Conservation (phyloP, 129 eudicot genomes). For the Heracleum sosnowskyi region DNA sequence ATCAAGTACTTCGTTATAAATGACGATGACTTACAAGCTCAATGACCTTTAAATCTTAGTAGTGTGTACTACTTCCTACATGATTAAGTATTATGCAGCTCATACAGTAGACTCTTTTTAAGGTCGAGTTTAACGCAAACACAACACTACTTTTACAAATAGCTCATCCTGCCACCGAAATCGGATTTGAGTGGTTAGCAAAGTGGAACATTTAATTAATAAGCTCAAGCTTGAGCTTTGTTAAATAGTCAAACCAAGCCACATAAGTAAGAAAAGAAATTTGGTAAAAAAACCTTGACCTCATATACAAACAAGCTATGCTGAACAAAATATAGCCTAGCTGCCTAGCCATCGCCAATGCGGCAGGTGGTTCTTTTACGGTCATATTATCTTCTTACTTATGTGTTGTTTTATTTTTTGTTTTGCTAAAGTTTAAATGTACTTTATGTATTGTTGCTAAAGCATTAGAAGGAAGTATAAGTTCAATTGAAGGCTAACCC, state of each 20-base stretch:
- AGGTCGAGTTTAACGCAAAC: background rate
- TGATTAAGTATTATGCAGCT: background rate
- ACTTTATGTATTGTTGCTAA: background rate
- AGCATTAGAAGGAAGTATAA: background rate
- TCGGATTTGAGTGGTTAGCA: background rate
- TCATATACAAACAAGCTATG: too few species aligned
- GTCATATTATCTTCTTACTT: too few species aligned
- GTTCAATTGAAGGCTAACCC: constrained; percentile 6
- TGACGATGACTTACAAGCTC: background rate
- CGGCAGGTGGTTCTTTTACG: too few species aligned
- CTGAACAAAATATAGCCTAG: too few species aligned
- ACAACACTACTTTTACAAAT: background rate
- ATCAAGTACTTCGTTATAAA: background rate
- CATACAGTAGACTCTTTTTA: background rate
- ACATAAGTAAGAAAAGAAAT: too few species aligned
- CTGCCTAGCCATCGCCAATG: too few species aligned
- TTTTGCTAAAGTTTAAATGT: too few species aligned
- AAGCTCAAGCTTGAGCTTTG: background rate
- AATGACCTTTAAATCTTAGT: background rate
- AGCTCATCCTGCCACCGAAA: background rate
- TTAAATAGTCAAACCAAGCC: background rate
- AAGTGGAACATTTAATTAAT: background rate
- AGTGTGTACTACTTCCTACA: background rate
- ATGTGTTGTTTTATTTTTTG: too few species aligned
- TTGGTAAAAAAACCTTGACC: background rate